Evolutionary conservation across 2,329 filamentous ascomycete genomes (phyloP).

Genomic region (Aspergillus transmontanensis): DNA sequence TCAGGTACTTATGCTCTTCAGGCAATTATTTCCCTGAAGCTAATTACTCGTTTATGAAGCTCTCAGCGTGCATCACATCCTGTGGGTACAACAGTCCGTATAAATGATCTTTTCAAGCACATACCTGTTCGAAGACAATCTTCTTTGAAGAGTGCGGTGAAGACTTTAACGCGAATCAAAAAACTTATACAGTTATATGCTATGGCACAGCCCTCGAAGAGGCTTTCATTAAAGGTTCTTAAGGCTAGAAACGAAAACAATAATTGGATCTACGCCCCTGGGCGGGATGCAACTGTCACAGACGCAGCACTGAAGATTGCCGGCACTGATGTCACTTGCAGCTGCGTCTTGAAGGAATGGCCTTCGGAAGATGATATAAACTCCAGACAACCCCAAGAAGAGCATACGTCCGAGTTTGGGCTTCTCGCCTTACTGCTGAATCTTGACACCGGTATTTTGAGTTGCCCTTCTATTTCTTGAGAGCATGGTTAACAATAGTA

Average conservation of each 20-base stretch:
- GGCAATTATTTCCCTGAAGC: neutral
- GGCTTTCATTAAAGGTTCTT: slow-evolving; percentile 58
- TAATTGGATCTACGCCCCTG: slow-evolving; percentile 65
- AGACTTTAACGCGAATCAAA: slow-evolving; percentile 55
- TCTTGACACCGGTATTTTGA: slow-evolving; percentile 37
- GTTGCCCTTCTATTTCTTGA: neutral
- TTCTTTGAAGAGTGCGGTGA: slow-evolving; percentile 53
- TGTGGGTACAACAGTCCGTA: slow-evolving; percentile 62
- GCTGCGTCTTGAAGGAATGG: slow-evolving; percentile 45
- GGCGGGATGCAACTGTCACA: slow-evolving; percentile 46
- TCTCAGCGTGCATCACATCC: slow-evolving; percentile 54
- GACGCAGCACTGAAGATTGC: slow-evolving; percentile 60
- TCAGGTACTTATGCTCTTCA: slow-evolving; percentile 37
- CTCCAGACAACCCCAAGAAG: neutral
- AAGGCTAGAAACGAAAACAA: slow-evolving; percentile 62
- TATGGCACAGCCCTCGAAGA: slow-evolving; percentile 58
- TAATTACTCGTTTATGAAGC: slow-evolving; percentile 15
- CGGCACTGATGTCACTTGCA: slow-evolving; percentile 55
- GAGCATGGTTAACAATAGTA: slow-evolving; percentile 28
- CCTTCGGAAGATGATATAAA: slow-evolving; percentile 27
- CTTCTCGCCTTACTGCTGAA: slow-evolving; percentile 55
- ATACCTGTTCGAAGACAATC: slow-evolving; percentile 63
- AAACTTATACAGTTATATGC: slow-evolving; percentile 61
- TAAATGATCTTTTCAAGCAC: slow-evolving; percentile 58
- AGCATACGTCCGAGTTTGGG: slow-evolving; percentile 36